Conservation (phyloP, 371 early-diverging fungal genomes). For the Funneliformis caledonium region DNA sequence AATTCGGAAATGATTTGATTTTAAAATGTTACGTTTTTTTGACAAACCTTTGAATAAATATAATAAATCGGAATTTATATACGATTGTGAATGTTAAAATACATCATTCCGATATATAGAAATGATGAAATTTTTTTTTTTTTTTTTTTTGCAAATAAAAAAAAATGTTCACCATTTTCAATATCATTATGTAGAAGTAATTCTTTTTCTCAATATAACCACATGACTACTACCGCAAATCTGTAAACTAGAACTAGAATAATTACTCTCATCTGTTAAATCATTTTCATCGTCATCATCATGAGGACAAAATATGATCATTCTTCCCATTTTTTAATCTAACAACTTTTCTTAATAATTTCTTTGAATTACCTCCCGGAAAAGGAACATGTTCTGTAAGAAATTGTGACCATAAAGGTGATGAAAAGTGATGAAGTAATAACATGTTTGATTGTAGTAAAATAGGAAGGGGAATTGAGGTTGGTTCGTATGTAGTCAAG, state of each 20-base stretch:
- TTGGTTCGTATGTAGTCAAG: slow-evolving; percentile 1
- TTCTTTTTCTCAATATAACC: slow-evolving; percentile 88
- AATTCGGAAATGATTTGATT: too few relatives aligned
- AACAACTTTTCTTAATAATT: background rate
- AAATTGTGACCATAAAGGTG: slow-evolving; percentile 18
- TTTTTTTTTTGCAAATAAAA: too few relatives aligned
- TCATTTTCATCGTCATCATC: slow-evolving; percentile 55
- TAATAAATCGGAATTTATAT: too few relatives aligned
- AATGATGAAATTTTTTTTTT: too few relatives aligned
- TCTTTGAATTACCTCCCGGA: background rate
- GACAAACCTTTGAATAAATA: too few relatives aligned
- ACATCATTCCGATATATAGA: too few relatives aligned
- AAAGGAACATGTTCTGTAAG: slow-evolving; percentile 3
- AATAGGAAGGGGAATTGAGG: background rate
- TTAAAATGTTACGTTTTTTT: too few relatives aligned
- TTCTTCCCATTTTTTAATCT: background rate
- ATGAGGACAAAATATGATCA: background rate
- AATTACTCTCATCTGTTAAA: slow-evolving; percentile 50
- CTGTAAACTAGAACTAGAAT: slow-evolving; percentile 49
- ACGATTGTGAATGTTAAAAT: too few relatives aligned
- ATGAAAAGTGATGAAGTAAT: slow-evolving; percentile 19
- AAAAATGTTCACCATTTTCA: too few relatives aligned
- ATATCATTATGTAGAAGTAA: slow-evolving; percentile 74
- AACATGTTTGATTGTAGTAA: background rate
- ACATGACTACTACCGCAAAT: slow-evolving; percentile 75